Percentiles rank a stretch among this genome's conserved stretches.
Conservation (phyloP, 2,329 filamentous ascomycete genomes). For the Arachnopeziza araneosa region DNA sequence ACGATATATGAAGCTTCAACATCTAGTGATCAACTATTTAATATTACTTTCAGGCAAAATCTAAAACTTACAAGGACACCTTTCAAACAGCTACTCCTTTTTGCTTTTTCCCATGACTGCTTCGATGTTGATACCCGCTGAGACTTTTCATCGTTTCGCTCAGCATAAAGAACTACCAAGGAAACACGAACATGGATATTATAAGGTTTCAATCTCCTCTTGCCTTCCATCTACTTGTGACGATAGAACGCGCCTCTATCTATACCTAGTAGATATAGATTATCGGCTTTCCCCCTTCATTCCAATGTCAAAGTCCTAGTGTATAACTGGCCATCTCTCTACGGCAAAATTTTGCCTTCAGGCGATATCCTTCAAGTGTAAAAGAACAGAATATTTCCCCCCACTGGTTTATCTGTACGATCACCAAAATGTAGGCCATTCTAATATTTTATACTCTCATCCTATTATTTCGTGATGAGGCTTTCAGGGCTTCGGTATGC, state of each 20-base stretch:
- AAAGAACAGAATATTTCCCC: not conserved
- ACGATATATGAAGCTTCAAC: not conserved
- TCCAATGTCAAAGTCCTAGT: not conserved
- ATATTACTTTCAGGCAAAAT: not conserved
- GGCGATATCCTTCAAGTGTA: not conserved
- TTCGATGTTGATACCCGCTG: not conserved
- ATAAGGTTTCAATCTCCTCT: not conserved
- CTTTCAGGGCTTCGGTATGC: slow-evolving; percentile 1
- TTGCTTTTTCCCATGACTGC: not conserved
- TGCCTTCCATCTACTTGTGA: not conserved
- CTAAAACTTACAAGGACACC: not conserved
- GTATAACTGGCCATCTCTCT: not conserved
- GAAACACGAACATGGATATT: not conserved
- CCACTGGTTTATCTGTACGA: not conserved
- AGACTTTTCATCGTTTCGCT: not conserved
- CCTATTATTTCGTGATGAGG: slow-evolving; percentile 2
- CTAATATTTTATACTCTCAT: not conserved
- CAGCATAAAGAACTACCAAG: not conserved
- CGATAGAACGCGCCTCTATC: not conserved
- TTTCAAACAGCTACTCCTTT: not conserved
- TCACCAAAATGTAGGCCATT: not conserved
- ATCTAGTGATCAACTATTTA: not conserved
- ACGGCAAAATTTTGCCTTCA: not conserved
- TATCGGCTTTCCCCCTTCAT: not conserved
- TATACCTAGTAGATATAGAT: not conserved